Conservation (phyloP, 768 basidiomycete species). For the Leccinum ochraceum region DNA sequence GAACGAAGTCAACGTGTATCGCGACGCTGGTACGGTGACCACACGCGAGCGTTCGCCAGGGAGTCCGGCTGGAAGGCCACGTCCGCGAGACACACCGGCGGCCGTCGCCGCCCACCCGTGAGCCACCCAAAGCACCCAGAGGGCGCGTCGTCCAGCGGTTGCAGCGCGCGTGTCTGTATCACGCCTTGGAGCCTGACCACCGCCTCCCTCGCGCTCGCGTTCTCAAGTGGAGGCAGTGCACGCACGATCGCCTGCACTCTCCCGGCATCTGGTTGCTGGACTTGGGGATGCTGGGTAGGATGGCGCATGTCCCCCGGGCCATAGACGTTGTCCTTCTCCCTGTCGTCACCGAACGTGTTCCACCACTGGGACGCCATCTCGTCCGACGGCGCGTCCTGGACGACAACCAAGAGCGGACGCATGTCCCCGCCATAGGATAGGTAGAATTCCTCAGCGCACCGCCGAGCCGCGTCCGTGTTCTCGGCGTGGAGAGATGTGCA, state of each 20-base stretch:
- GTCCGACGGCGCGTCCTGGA: conserved; percentile 22
- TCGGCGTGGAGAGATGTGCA: conserved; percentile 14
- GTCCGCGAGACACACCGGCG: not conserved
- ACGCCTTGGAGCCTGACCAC: conserved; percentile 12
- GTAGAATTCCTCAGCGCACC: conserved; percentile 20
- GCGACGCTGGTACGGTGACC: conserved; percentile 12
- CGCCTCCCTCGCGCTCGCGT: not conserved
- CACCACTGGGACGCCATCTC: conserved; percentile 25
- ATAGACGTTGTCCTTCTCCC: not conserved
- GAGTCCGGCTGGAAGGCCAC: conserved; percentile 12
- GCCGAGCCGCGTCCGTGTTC: conserved; percentile 9
- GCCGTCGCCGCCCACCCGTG: conserved; percentile 2
- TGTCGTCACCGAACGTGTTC: conserved; percentile 13
- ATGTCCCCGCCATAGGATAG: conserved; percentile 28
- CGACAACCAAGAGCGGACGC: conserved; percentile 28
- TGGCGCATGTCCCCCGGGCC: not conserved
- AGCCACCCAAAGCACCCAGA: conserved; percentile 27
- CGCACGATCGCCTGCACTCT: conserved; percentile 24
- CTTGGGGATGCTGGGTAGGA: not conserved
- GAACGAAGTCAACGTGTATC: not conserved
- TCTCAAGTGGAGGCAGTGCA: conserved; percentile 17
- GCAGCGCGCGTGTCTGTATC: conserved; percentile 26
- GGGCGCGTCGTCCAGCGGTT: conserved; percentile 22
- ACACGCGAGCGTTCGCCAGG: conserved; percentile 17
- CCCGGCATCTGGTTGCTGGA: not conserved